These are phyloP conservation scores for Xenosphaeropsis pyriputrescens DNA, from an alignment of 2,329 filamentous ascomycete species.

Conservation along the genomic window DNA sequence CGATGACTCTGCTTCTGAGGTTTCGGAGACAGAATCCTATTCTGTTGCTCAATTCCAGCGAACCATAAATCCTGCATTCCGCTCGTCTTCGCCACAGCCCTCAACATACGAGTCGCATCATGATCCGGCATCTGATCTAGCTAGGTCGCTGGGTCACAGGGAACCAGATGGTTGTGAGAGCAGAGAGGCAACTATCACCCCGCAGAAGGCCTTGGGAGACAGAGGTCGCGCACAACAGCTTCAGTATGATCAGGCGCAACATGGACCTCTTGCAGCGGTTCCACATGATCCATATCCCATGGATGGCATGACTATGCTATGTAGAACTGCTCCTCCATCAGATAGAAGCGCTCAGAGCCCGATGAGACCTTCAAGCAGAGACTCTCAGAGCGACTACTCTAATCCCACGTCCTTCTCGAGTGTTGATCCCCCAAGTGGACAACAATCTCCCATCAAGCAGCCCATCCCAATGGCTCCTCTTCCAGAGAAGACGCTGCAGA, in stretches of 20 bases:
- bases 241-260: slow-evolving; percentile 27
- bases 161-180: slow-evolving; percentile 29
- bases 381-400: slow-evolving; percentile 83
- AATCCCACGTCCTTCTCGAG: slow-evolving; percentile 82
- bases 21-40: slow-evolving; percentile 77
- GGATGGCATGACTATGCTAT: slow-evolving; percentile 97
- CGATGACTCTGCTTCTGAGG: slow-evolving; percentile 66
- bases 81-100: slow-evolving; percentile 90
- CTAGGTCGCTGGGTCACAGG: slow-evolving; percentile 50
- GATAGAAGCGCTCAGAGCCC: slow-evolving; percentile 51
- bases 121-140: slow-evolving; percentile 63
- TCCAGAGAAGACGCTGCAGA: slow-evolving; percentile 38
- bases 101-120: slow-evolving; percentile 88
- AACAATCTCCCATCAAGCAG: slow-evolving; percentile 60
- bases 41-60: slow-evolving; percentile 92
- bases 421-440: slow-evolving; percentile 62
- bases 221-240: slow-evolving; percentile 7
- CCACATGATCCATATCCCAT: slow-evolving; percentile 89
- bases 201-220: slow-evolving; percentile 28
- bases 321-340: slow-evolving; percentile 59
- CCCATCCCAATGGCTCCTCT: slow-evolving; percentile 20
- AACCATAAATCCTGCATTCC: slow-evolving; percentile 88
- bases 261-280: slow-evolving; percentile 49
- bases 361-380: slow-evolving; percentile 66
- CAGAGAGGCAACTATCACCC: slow-evolving; percentile 32